phyloP scores from a whole-genome alignment of 805 yeast species.

The Saccharomycopsis sp. region DNA sequence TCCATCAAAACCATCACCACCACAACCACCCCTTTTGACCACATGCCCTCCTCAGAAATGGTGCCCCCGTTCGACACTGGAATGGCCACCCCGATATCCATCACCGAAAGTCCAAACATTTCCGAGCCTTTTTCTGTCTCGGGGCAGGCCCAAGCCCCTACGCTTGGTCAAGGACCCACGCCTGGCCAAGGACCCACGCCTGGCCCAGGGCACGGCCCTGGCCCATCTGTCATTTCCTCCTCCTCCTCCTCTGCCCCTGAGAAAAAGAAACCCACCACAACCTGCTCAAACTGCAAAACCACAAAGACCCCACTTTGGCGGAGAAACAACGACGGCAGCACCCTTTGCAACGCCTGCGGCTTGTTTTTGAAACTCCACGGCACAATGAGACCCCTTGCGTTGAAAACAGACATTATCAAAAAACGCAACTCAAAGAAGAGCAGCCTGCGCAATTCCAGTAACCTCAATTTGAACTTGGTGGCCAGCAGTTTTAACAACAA shows the following conservation, averaged over 20 bases:
- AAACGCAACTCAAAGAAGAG: conserved; percentile 40
- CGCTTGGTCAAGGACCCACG: too few species aligned
- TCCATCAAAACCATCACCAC: background rate
- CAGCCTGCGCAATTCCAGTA: conserved; percentile 12
- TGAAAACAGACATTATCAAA: conserved; percentile 49
- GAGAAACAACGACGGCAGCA: conserved; percentile 48
- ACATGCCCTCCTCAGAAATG: background rate
- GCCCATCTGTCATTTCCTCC: background rate
- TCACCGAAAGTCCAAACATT: conserved; percentile 15
- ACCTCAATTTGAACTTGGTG: too few species aligned
- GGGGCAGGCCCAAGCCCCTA: background rate
- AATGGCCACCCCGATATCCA: conserved; percentile 14
- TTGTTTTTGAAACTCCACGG: conserved; percentile 53
- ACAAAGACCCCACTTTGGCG: conserved; percentile 56
- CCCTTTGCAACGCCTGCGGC: conserved; percentile 59
- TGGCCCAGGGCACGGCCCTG: too few species aligned
- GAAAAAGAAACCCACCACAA: conserved; percentile 25
- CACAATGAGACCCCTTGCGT: conserved; percentile 48
- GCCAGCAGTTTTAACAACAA: too few species aligned
- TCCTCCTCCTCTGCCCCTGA: background rate
- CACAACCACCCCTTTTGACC: background rate
- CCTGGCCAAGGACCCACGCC: too few species aligned
- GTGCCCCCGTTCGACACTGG: background rate
- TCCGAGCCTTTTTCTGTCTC: background rate
- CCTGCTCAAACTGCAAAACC: conserved; percentile 51